Conservation (phyloP, 371 early-diverging fungal species). For the Mucor sp. region DNA sequence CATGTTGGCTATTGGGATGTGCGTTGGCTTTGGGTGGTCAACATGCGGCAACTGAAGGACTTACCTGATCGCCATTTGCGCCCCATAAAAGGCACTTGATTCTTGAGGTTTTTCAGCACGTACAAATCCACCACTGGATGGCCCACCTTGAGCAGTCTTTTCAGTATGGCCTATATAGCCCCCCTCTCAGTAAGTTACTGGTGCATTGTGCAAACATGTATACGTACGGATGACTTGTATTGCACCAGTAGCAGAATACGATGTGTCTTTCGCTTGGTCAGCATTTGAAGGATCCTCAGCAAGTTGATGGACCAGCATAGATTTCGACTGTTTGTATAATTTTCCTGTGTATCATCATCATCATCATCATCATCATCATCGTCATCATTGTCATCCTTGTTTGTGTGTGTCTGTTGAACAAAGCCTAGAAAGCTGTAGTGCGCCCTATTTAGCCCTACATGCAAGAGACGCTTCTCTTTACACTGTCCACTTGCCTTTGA, state of each 20-base stretch:
- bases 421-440: conserved; percentile 20
- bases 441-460: neutral
- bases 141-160: conserved; percentile 71
- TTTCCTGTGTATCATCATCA: conserved; percentile 1
- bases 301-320: conserved; percentile 79
- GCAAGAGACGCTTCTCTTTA: neutral
- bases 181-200: neutral
- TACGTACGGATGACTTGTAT: conserved; percentile 74
- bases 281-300: conserved; percentile 77
- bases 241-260: conserved; percentile 79
- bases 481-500: conserved; percentile 25
- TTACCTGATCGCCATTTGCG: conserved; percentile 80
- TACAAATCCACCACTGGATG: conserved; percentile 71
- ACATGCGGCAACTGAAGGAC: conserved; percentile 10
- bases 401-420: conserved; percentile 2
- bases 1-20: conserved; percentile 63
- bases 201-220: neutral
- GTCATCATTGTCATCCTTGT: neutral
- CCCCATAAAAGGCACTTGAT: conserved; percentile 79
- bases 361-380: neutral
- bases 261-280: conserved; percentile 78
- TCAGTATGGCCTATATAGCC: conserved; percentile 64
- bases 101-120: conserved; percentile 79
- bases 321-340: conserved; percentile 53
- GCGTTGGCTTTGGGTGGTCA: too few species aligned